Evolutionary conservation across 805 yeast species (phyloP).

Genomic region (Debaryomyces maramus): DNA sequence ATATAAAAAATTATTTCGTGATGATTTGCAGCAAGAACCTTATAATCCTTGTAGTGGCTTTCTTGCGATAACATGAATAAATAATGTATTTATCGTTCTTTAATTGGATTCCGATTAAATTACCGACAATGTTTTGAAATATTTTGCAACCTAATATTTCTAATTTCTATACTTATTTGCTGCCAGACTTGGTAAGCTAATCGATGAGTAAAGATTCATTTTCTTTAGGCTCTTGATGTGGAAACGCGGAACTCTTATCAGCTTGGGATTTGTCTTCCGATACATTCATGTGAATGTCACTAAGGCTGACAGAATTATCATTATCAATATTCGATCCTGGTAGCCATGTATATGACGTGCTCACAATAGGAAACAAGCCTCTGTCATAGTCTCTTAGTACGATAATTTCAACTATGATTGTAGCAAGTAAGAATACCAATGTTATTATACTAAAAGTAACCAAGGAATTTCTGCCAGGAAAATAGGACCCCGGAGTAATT

Average conservation of each 20-base stretch:
- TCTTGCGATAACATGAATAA: too few relatives aligned
- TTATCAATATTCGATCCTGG: constrained; percentile 6
- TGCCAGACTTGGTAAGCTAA: too few relatives aligned
- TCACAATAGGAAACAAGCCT: constrained; percentile 21
- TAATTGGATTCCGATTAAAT: too few relatives aligned
- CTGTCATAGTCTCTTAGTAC: constrained; percentile 16
- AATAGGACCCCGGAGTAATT: constrained; percentile 33
- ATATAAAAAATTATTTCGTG: too few relatives aligned
- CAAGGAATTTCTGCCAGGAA: constrained; percentile 47
- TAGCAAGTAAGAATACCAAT: constrained; percentile 33
- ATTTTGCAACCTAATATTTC: too few relatives aligned
- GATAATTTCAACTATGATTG: constrained; percentile 23
- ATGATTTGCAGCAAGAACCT: too few relatives aligned
- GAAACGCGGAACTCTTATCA: too few relatives aligned
- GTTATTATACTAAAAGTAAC: constrained; percentile 47
- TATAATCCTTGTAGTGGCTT: too few relatives aligned
- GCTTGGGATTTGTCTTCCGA: too few relatives aligned
- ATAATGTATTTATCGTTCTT: too few relatives aligned
- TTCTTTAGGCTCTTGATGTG: not conserved
- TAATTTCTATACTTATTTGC: too few relatives aligned
- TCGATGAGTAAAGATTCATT: not conserved
- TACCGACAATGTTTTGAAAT: not conserved
- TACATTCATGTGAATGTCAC: too few relatives aligned
- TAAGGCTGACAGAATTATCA: not conserved
- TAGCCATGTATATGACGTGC: constrained; percentile 9